Base-by-base conservation (phyloP, 2,329 filamentous ascomycete genomes). In the Colletotrichum sansevieriae region DNA sequence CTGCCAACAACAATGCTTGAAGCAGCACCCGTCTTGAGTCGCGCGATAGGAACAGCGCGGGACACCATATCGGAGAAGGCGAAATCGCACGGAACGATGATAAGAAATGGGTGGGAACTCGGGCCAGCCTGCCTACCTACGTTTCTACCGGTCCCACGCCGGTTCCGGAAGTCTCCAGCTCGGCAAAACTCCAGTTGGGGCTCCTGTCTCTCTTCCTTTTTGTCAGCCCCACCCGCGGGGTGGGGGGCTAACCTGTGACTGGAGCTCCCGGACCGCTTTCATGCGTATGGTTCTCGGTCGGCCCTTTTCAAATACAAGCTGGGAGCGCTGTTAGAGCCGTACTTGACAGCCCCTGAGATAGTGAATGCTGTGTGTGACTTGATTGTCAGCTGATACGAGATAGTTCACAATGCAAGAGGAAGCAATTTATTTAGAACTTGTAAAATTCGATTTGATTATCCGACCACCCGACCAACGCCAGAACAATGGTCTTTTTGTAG, bases 401-500 rank as follows among this genome's bases (percentile, higher is more conserved):
- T 18, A 10, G 0, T 2, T 55, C 52, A 55, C 52, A 12, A 55
- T 37, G 52, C 10, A 25, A 55, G 29, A 39, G 52, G 3, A 13
- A 41, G 4, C 5, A 41, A 11, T 55, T 55, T 39, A 35, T 35
- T 62, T 62, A 22, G 37, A 62, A 62, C 59, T 44, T 51, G 44
- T 18, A 20, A 62, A 54, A 54, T 33, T 62, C 37, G 47, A 62
- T 62, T 57, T 52, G 59, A 62, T 62, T 62, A 62, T 62, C 59
- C 47, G 59, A 62, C 59, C 47, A 44, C 47, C 59, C 59, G 59
- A 62, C 59, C 59, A 62, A 62, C 59, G 59, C 59, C 59, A 62
- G 47, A 62, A 62, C 59, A 62, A 62, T 62, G 59, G 47, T 62
- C 59, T 62, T 62, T 62, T 25, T 62, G 59, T 62, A 37, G 46